Conservation (phyloP, 2,329 filamentous ascomycete genomes). For the Aureobasidium sp. region DNA sequence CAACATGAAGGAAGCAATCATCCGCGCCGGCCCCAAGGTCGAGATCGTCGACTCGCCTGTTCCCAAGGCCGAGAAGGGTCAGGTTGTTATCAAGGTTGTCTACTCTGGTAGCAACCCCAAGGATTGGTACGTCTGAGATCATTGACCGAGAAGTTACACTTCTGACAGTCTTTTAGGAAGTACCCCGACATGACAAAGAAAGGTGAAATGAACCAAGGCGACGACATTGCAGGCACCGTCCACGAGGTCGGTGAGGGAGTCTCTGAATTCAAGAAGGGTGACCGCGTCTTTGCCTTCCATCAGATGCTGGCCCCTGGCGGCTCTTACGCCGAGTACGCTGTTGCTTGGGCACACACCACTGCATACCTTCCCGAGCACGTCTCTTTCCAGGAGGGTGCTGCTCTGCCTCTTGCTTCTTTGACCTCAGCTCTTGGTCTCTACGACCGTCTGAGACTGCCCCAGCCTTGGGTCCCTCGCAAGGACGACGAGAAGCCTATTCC, state of each 20-base stretch:
- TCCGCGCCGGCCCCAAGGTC: constrained; percentile 29
- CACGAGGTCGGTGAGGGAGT: constrained; percentile 62
- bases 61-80: constrained; percentile 28
- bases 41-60: constrained; percentile 30
- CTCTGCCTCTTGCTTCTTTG: constrained; percentile 51
- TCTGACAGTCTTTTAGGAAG: constrained; percentile 23
- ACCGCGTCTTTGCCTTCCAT: constrained; percentile 64
- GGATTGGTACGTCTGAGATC: constrained; percentile 15
- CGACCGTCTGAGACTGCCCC: constrained; percentile 45
- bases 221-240: constrained; percentile 48
- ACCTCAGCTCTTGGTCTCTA: constrained; percentile 53
- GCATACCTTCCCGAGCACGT: constrained; percentile 59
- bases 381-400: constrained; percentile 57
- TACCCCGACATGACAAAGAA: constrained; percentile 27
- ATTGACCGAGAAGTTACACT: too few species aligned
- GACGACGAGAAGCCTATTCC: constrained; percentile 30
- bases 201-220: constrained; percentile 32
- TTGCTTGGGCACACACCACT: constrained; percentile 62
- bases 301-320: constrained; percentile 58
- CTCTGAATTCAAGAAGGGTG: constrained; percentile 63
- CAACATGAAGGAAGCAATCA: constrained; percentile 34
- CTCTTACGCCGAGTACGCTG: constrained; percentile 67
- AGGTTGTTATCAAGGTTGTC: constrained; percentile 31
- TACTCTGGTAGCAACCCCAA: constrained; percentile 32
- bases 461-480: constrained; percentile 41